These are phyloP conservation scores for Amesomyces nigricolor DNA, from an alignment of 2,329 filamentous ascomycete genomes.

Conservation along the genomic window DNA sequence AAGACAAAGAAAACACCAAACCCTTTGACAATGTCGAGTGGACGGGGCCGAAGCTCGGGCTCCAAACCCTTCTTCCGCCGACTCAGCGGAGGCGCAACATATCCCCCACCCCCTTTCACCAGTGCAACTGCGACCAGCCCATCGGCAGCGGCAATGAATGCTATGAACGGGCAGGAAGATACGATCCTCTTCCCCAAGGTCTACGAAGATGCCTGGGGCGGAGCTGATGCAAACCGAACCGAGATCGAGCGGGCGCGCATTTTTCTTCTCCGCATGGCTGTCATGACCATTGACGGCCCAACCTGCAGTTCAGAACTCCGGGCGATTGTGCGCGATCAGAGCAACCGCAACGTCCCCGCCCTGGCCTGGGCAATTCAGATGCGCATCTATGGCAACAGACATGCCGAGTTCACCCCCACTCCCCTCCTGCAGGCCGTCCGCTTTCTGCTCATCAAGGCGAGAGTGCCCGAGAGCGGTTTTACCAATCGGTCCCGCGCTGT, in stretches of 20 bases:
- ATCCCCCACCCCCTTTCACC: not conserved
- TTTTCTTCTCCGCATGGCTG: constrained; percentile 30
- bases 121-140: not conserved
- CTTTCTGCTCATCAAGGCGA: constrained; percentile 33
- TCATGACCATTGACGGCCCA: constrained; percentile 26
- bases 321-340: constrained; percentile 28
- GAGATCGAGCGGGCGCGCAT: constrained; percentile 31
- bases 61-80: constrained; percentile 7
- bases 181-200: constrained; percentile 31
- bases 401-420: constrained; percentile 29
- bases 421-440: constrained; percentile 32
- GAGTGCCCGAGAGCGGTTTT: constrained; percentile 23
- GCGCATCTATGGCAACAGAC: constrained; percentile 28
- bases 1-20: not conserved
- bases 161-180: constrained; percentile 13
- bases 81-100: constrained; percentile 3
- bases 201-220: constrained; percentile 33
- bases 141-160: not conserved
- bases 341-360: constrained; percentile 25
- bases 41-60: not conserved
- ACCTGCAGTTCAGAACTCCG: constrained; percentile 25
- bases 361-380: constrained; percentile 29
- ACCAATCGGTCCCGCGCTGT: constrained; percentile 26
- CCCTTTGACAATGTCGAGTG: not conserved
- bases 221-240: constrained; percentile 19